Base-by-base conservation (phyloP, 2,329 filamentous ascomycete genomes). In the Mariannaea sp. region DNA sequence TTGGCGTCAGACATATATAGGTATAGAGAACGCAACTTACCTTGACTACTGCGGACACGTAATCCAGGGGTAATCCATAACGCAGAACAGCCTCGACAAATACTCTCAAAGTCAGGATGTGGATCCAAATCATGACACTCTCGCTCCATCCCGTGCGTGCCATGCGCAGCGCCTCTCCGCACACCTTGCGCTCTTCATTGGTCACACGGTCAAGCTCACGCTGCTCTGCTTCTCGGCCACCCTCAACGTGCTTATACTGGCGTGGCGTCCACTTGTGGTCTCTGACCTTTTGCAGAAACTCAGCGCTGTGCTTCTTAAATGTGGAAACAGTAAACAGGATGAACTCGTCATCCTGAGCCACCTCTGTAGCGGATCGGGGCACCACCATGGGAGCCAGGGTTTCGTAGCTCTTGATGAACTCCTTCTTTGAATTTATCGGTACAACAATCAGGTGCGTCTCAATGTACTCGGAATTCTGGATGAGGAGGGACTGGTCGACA, bases 51-150 rank as follows among this genome's bases (percentile, higher is more conserved):
- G 87, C 90, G 63, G 88, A 89, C 42, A 96, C 87, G 73, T 93
- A 99, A 64, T 95, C 89, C 59, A 97, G 76, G 41, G 94, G 94
- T 65, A 99, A 74, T 22, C 94, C 94, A 69, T 99, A 99, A 61
- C 94, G 85, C 68, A 99, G 78, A n/a, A 99, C 94, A 5, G 92
- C 96, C 80, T 99, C 94, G 16, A 99, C 94, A 73, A 97, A 99
- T 16, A 97, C 92, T 48, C 94, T 81, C 66, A 99, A 76, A 6
- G 92, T 89, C 67, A 97, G 79, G 22, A 96, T 89, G 70, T 99
- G 94, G 43, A 96, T 83, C 91, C 92, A 96, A 48, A 93, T 88
- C 90, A 96, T 96, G 61, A 96, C 91, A 58, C 88, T 88, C 76
- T 99, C 94, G 69, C 91, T 93, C 85, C 94, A 99, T 13, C 91